These are phyloP conservation scores for Calvatia gigantea DNA, from an alignment of 768 basidiomycete species.

Conservation along the genomic window DNA sequence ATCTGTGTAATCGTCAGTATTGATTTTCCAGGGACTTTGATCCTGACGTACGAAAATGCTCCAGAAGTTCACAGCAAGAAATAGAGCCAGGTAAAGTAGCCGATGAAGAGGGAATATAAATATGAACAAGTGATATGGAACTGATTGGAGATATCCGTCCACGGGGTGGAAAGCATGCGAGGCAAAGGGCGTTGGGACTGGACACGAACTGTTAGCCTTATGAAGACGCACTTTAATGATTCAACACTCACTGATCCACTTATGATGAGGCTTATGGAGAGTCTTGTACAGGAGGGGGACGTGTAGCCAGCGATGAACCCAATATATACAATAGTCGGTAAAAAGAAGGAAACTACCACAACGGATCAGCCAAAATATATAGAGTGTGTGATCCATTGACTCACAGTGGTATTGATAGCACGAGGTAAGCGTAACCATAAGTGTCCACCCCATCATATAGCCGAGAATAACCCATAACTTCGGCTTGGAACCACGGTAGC, in stretches of 20 bases:
- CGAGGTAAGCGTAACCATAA: constrained; percentile 73
- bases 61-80: constrained; percentile 94
- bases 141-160: constrained; percentile 90
- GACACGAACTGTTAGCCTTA: constrained; percentile 3
- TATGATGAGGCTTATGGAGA: constrained; percentile 97
- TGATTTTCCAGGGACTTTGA: not conserved
- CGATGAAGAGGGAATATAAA: constrained; percentile 91
- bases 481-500: constrained; percentile 90
- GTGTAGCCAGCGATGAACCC: constrained; percentile 93
- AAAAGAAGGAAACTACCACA: constrained; percentile 25
- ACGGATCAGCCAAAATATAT: constrained; percentile 13
- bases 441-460: constrained; percentile 78
- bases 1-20: constrained; percentile 50
- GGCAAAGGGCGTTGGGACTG: constrained; percentile 96
- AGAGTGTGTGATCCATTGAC: constrained; percentile 23
- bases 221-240: not conserved
- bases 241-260: constrained; percentile 80
- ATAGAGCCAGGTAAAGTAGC: constrained; percentile 76
- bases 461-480: constrained; percentile 80
- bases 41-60: constrained; percentile 70
- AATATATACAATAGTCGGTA: constrained; percentile 94
- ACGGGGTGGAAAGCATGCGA: constrained; percentile 97
- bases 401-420: constrained; percentile 67
- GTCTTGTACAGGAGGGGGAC: constrained; percentile 83
- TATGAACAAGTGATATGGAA: constrained; percentile 93